A percentile compares a stretch with the other conserved stretches of the same genome.
Conservation (phyloP, 306 rosid species). For the Medicago ruthenica region DNA sequence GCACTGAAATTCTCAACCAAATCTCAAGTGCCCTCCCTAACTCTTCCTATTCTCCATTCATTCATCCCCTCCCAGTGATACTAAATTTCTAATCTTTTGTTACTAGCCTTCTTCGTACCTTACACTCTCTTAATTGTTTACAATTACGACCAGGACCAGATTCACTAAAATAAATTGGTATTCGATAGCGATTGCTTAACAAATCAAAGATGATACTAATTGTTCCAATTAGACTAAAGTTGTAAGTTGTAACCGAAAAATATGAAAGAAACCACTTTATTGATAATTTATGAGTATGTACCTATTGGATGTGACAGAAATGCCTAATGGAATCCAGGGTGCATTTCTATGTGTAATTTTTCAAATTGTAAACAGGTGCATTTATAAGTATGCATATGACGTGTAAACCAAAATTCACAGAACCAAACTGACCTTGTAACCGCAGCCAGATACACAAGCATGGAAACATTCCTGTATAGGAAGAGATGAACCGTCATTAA, state of each 20-base stretch:
- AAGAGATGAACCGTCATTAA: slow-evolving; percentile 41
- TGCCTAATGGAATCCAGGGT: background rate
- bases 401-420: slow-evolving; percentile 10
- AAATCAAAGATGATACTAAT: background rate
- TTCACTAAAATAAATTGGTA: background rate
- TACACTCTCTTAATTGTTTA: background rate
- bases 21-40: background rate
- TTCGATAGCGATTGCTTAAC: background rate
- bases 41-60: background rate
- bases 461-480: slow-evolving; percentile 76
- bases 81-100: background rate
- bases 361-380: background rate
- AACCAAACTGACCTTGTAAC: slow-evolving; percentile 76
- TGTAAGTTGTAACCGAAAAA: background rate
- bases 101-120: background rate
- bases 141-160: background rate
- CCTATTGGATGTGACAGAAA: background rate
- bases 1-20: background rate
- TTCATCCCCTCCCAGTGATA: background rate
- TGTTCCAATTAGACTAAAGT: background rate
- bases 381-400: background rate
- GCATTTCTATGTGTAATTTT: background rate
- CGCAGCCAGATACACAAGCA: slow-evolving; percentile 94
- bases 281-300: background rate
- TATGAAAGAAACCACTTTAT: background rate